Conservation (phyloP, 2,329 filamentous ascomycete species). For the Aurifilum marmelostoma region DNA sequence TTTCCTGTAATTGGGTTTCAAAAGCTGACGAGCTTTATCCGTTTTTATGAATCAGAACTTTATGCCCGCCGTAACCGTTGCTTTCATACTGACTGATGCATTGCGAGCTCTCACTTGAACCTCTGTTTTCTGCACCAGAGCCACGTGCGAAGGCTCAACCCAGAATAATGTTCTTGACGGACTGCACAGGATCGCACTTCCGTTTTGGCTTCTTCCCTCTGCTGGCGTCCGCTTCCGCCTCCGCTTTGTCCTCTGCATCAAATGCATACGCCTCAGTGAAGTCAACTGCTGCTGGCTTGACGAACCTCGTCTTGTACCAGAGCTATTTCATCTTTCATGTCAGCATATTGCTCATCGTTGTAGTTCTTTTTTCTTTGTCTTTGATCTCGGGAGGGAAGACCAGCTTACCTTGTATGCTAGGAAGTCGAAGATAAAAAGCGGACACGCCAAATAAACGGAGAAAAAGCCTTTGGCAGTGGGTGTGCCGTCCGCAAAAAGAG, state of each 20-base stretch:
- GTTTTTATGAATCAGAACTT: background rate
- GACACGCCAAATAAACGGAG: slow-evolving; percentile 25
- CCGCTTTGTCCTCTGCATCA: slow-evolving; percentile 27
- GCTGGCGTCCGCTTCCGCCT: slow-evolving; percentile 40
- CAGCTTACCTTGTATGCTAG: slow-evolving; percentile 29
- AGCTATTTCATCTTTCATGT: background rate
- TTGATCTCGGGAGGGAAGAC: background rate
- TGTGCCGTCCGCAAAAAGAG: slow-evolving; percentile 12
- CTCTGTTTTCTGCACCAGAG: background rate
- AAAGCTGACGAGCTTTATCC: background rate
- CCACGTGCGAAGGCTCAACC: slow-evolving; percentile 5
- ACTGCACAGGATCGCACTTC: slow-evolving; percentile 17
- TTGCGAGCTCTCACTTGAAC: background rate
- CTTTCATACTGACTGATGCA: background rate
- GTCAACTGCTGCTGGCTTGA: slow-evolving; percentile 37
- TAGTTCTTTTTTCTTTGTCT: too few species aligned
- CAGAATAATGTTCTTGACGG: slow-evolving; percentile 13
- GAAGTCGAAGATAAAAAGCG: slow-evolving; percentile 20
- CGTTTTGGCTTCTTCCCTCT: slow-evolving; percentile 32
- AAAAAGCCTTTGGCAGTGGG: slow-evolving; percentile 20
- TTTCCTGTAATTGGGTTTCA: background rate
- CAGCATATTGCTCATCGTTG: background rate
- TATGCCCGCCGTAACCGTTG: background rate
- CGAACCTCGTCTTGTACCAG: slow-evolving; percentile 22
- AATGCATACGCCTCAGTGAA: slow-evolving; percentile 33